Evolutionary conservation across 169 alveolate species (phyloP).

Genomic region (Eimeria zaria): DNA sequence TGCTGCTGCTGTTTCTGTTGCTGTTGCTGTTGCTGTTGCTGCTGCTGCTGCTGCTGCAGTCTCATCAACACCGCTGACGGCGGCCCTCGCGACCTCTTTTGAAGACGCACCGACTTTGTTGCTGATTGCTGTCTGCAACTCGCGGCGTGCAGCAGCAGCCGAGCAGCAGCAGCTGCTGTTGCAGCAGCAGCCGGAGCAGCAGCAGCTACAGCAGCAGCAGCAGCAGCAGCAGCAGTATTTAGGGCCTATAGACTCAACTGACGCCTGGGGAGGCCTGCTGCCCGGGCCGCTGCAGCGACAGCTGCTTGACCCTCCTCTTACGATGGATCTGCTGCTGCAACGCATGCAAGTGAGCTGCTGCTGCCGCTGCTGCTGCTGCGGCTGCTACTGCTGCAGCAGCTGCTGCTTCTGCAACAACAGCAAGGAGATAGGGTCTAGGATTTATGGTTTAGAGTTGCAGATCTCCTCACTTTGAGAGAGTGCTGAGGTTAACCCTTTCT

Average conservation of each 20-base stretch:
- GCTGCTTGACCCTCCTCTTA: conserved; percentile 45
- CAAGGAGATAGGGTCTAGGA: not conserved
- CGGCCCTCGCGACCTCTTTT: conserved; percentile 39
- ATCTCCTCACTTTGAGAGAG: too few relatives aligned
- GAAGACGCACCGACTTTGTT: conserved; percentile 64
- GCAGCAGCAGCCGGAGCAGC: too few relatives aligned
- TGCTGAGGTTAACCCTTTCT: too few relatives aligned
- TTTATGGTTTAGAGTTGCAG: not conserved
- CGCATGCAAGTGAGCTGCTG: conserved; percentile 31
- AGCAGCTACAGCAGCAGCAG: conserved; percentile 45
- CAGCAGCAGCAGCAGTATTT: conserved; percentile 1
- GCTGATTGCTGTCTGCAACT: conserved; percentile 43
- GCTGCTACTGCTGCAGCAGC: not conserved
- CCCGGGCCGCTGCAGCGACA: conserved; percentile 59
- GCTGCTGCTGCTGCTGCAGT: conserved; percentile 45
- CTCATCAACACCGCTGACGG: conserved; percentile 61
- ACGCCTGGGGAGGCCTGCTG: conserved; percentile 58
- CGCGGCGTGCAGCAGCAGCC: conserved; percentile 71
- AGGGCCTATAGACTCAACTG: conserved; percentile 2
- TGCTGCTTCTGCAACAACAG: not conserved
- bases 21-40: conserved; percentile 37
- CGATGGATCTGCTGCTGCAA: conserved; percentile 45
- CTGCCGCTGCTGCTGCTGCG: conserved; percentile 3
- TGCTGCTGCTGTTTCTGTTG: conserved; percentile 1
- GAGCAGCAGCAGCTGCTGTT: conserved; percentile 64